phyloP scores from a whole-genome alignment of 139 green algal genomes.

The Gonium pectorale region DNA sequence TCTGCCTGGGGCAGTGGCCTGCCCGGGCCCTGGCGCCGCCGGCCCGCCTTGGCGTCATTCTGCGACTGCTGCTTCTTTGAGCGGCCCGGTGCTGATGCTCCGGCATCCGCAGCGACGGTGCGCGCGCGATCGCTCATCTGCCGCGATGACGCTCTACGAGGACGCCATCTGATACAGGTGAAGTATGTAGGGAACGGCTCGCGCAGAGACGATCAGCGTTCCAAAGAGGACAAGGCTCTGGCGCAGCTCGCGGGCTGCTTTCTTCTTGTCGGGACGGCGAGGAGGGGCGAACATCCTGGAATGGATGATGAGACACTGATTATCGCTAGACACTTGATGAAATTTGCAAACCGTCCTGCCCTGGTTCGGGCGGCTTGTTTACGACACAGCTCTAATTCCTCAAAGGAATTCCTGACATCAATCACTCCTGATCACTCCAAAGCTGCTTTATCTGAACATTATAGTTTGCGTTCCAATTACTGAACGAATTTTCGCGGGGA shows the following conservation, averaged over 20 bases:
- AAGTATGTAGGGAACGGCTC: constrained; percentile 75
- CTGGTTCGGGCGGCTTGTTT: no score
- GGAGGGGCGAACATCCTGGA: constrained; percentile 63
- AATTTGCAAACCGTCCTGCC: background rate
- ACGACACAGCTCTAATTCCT: no score
- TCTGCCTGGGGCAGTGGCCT: constrained; percentile 40
- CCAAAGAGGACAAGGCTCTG: constrained; percentile 68
- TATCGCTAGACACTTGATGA: no score
- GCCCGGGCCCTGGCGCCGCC: constrained; percentile 46
- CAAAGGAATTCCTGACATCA: no score
- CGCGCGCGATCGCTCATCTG: background rate
- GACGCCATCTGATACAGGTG: constrained; percentile 55
- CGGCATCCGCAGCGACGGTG: background rate
- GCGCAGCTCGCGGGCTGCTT: constrained; percentile 69
- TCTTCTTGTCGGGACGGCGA: constrained; percentile 66
- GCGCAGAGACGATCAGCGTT: constrained; percentile 55
- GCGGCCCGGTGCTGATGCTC: background rate
- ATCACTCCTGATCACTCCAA: no score
- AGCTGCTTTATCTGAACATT: no score
- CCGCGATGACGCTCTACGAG: background rate
- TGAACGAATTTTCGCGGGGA: no score
- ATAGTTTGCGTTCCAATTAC: no score
- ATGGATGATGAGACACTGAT: no score
- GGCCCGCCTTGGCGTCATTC: constrained; percentile 33
- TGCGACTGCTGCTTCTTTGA: constrained; percentile 33